Conservation (phyloP, 371 early-diverging fungal genomes). For the Nosema granulosis region DNA sequence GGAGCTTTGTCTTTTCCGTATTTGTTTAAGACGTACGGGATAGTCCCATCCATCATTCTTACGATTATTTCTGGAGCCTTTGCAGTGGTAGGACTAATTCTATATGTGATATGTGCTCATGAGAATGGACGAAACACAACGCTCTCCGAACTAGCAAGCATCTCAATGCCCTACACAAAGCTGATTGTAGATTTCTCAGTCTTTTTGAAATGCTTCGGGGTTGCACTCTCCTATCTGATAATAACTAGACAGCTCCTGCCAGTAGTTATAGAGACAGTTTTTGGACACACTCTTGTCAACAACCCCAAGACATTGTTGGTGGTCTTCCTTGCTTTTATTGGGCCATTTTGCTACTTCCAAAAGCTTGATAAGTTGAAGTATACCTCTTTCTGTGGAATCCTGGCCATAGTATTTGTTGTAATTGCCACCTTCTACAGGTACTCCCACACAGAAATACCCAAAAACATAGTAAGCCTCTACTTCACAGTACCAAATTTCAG, state of each 20-base stretch:
- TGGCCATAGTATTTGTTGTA: slow-evolving; percentile 80
- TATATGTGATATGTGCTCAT: slow-evolving; percentile 54
- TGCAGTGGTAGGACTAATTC: slow-evolving; percentile 54
- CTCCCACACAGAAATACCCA: slow-evolving; percentile 67
- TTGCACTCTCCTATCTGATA: slow-evolving; percentile 91
- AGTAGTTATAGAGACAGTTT: slow-evolving; percentile 39
- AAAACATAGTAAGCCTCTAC: slow-evolving; percentile 57
- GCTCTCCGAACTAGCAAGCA: slow-evolving; percentile 71
- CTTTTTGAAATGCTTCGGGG: slow-evolving; percentile 97
- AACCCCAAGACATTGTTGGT: slow-evolving; percentile 37
- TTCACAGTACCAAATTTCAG: slow-evolving; percentile 67
- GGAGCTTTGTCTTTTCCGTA: slow-evolving; percentile 65
- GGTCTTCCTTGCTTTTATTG: slow-evolving; percentile 44
- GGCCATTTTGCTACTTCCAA: slow-evolving; percentile 68
- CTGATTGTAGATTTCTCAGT: slow-evolving; percentile 86
- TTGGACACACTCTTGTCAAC: slow-evolving; percentile 23
- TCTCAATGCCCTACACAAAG: slow-evolving; percentile 82
- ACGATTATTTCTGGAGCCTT: slow-evolving; percentile 51
- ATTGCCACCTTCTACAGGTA: slow-evolving; percentile 76
- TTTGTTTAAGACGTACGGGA: slow-evolving; percentile 64
- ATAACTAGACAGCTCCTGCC: slow-evolving; percentile 88
- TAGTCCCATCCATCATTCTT: slow-evolving; percentile 40
- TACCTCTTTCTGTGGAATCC: slow-evolving; percentile 80
- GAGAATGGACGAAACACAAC: slow-evolving; percentile 53
- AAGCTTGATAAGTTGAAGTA: slow-evolving; percentile 84